Evolutionary conservation across 2,329 filamentous ascomycete species (phyloP).

Genomic region (Salinomyces thailandicus): DNA sequence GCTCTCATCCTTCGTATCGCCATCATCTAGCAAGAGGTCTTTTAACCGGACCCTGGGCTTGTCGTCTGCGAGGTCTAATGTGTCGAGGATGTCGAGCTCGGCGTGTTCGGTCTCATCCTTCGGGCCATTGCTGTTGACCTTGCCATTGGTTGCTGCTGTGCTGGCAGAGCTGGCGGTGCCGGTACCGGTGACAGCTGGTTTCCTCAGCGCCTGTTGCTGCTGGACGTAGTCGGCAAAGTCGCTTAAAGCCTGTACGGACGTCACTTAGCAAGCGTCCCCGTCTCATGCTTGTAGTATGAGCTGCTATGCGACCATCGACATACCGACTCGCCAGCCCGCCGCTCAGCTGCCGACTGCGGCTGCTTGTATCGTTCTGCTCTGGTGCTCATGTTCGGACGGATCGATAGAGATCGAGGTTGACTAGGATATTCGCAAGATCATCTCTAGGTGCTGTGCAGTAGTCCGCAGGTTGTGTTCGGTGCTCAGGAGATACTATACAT

Average conservation of each 20-base stretch:
- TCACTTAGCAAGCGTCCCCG: constrained; percentile 1
- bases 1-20: constrained; percentile 43
- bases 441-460: too few species aligned
- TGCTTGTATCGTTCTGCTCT: constrained; percentile 27
- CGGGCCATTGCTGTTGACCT: too few species aligned
- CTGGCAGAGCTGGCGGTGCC: constrained; percentile 18
- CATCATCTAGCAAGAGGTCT: constrained; percentile 57
- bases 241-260: constrained; percentile 56
- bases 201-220: constrained; percentile 70
- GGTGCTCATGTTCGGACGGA: constrained; percentile 19
- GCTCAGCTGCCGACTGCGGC: constrained; percentile 58
- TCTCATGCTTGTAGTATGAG: background rate
- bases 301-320: constrained; percentile 14
- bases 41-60: constrained; percentile 59
- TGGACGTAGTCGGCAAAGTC: constrained; percentile 98
- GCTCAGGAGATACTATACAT: too few species aligned
- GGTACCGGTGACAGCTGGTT: constrained; percentile 26
- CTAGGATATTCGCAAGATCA: constrained; percentile 14
- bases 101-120: constrained; percentile 65
- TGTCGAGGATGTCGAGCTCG: constrained; percentile 83
- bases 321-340: constrained; percentile 79
- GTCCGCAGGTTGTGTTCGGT: too few species aligned
- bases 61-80: constrained; percentile 60
- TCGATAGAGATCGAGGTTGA: constrained; percentile 6
- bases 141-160: constrained; percentile 10